A percentile compares a stretch with the other conserved stretches of the same genome.
These are phyloP conservation scores for Acacia acuminata DNA, from an alignment of 306 rosid genomes.

Conservation along the genomic window DNA sequence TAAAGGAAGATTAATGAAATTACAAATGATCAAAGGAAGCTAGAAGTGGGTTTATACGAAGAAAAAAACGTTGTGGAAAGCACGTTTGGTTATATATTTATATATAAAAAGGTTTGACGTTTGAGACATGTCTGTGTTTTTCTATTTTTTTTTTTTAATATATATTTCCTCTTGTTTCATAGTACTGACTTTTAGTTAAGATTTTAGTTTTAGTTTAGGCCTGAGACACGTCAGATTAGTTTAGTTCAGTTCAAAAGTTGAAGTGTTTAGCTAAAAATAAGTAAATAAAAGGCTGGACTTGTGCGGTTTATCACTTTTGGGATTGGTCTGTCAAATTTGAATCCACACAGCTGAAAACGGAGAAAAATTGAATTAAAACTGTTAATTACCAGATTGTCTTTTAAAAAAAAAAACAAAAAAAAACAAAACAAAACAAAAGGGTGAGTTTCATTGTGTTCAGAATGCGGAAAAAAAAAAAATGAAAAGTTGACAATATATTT, in stretches of 20 bases:
- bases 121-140: background rate
- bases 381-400: background rate
- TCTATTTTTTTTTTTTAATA: no score
- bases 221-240: background rate
- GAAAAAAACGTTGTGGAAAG: constrained; percentile 30
- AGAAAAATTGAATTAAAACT: background rate
- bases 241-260: constrained; percentile 24
- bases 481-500: background rate
- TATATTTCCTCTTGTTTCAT: background rate
- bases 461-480: no score
- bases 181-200: constrained; percentile 27
- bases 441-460: background rate
- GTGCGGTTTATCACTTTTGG: background rate
- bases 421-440: background rate
- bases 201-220: constrained; percentile 9
- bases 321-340: background rate
- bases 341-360: background rate
- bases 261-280: constrained; percentile 7
- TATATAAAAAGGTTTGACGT: background rate
- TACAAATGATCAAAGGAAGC: background rate
- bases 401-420: background rate
- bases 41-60: constrained; percentile 18
- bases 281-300: background rate
- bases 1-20: background rate
- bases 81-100: constrained; percentile 35